Conservation (phyloP, 2,329 filamentous ascomycete species). For the Trichoderma sp. region DNA sequence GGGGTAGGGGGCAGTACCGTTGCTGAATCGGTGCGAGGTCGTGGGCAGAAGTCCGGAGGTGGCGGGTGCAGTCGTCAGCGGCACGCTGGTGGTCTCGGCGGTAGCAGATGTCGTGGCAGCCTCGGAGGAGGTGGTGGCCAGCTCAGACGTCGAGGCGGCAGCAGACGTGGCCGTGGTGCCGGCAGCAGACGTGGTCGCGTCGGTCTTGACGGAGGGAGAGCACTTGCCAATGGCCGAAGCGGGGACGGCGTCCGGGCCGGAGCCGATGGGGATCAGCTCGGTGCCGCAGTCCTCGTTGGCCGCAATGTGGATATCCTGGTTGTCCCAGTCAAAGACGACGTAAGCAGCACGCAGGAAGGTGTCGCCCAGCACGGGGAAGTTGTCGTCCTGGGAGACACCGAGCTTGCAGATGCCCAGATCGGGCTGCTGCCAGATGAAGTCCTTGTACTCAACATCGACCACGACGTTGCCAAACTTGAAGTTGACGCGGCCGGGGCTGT, state of each 20-base stretch:
- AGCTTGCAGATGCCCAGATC: slow-evolving; percentile 44
- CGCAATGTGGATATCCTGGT: slow-evolving; percentile 44
- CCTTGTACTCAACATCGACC: slow-evolving; percentile 50
- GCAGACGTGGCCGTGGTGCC: slow-evolving; percentile 27
- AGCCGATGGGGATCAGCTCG: slow-evolving; percentile 43
- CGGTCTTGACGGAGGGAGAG: slow-evolving; percentile 27
- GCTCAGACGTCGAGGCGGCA: slow-evolving; percentile 29
- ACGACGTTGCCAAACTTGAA: slow-evolving; percentile 51
- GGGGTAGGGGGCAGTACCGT: slow-evolving; percentile 10
- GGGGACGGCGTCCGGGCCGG: slow-evolving; percentile 45
- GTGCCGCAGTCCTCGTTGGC: slow-evolving; percentile 45
- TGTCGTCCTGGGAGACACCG: slow-evolving; percentile 49
- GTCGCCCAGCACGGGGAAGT: slow-evolving; percentile 47
- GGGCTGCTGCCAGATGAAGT: slow-evolving; percentile 50
- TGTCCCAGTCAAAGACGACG: slow-evolving; percentile 48
- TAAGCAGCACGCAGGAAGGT: slow-evolving; percentile 51
- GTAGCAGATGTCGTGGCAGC: background rate
- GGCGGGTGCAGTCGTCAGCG: background rate
- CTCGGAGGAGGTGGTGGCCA: slow-evolving; percentile 21
- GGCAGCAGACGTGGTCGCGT: slow-evolving; percentile 31
- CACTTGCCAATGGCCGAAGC: slow-evolving; percentile 39
- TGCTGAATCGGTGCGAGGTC: slow-evolving; percentile 16
- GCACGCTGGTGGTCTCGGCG: background rate
- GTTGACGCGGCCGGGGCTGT: slow-evolving; percentile 47
- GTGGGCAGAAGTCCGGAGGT: background rate